Conservation (phyloP, 768 basidiomycete species). For the Rhodosporidiobolus odoratus region DNA sequence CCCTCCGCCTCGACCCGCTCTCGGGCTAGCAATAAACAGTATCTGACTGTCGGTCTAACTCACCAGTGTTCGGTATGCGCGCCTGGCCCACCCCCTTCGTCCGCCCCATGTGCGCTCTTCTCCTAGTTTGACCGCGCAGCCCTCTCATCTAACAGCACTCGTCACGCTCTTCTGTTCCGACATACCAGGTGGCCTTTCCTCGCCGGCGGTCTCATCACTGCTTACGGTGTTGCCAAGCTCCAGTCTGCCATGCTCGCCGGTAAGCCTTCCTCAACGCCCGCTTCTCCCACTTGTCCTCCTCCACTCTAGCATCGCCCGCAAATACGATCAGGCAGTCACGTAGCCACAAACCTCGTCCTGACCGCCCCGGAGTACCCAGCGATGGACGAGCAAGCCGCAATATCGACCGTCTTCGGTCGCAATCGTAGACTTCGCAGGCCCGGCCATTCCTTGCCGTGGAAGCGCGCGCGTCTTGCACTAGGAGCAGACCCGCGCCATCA, state of each 20-base stretch:
- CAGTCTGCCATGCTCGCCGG: constrained; percentile 38
- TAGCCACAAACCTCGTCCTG: too few relatives aligned
- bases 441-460: too few relatives aligned
- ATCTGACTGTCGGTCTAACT: neutral
- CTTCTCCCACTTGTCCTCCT: neutral
- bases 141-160: neutral
- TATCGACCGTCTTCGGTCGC: too few relatives aligned
- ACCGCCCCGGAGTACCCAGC: too few relatives aligned
- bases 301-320: too few relatives aligned
- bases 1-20: neutral
- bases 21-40: neutral
- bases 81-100: constrained; percentile 39
- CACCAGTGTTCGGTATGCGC: constrained; percentile 36
- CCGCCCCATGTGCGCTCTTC: constrained; percentile 32
- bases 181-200: constrained; percentile 40
- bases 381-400: too few relatives aligned
- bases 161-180: neutral
- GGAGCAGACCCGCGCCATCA: too few relatives aligned
- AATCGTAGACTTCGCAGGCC: too few relatives aligned
- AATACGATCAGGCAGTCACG: too few relatives aligned
- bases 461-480: too few relatives aligned
- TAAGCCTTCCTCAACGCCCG: constrained; percentile 19
- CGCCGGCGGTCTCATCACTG: constrained; percentile 38
- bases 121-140: too few relatives aligned
- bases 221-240: constrained; percentile 23